Evolutionary conservation across 768 basidiomycete species (phyloP).

Genomic region (Tylopilus vinaceipallidus): DNA sequence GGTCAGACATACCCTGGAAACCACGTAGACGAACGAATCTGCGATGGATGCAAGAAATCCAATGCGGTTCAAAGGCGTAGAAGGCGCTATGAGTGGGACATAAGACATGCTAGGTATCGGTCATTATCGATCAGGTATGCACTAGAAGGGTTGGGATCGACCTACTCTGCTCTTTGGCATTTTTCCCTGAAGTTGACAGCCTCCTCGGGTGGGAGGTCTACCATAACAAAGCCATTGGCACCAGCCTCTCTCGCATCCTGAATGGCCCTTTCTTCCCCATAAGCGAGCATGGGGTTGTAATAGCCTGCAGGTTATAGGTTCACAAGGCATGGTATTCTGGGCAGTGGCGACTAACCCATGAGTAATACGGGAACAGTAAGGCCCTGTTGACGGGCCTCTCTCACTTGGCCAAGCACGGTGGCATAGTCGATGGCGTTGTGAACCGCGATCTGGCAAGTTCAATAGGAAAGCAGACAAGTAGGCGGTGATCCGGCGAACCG

Average conservation of each 20-base stretch:
- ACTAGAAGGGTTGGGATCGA: conserved; percentile 9
- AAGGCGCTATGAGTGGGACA: conserved; percentile 93
- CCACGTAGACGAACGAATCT: conserved; percentile 96
- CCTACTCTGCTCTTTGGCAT: conserved; percentile 78
- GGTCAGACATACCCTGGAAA: conserved; percentile 71
- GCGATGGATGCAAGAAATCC: conserved; percentile 91
- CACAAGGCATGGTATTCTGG: neutral
- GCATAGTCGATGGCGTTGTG: conserved; percentile 76
- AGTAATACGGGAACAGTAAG: conserved; percentile 76
- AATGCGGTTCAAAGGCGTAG: conserved; percentile 83
- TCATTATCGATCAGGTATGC: neutral
- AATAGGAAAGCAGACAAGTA: neutral
- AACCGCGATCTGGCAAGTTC: conserved; percentile 68
- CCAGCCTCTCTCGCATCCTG: conserved; percentile 86
- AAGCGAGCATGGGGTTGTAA: conserved; percentile 94
- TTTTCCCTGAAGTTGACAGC: conserved; percentile 87
- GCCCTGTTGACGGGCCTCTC: conserved; percentile 77
- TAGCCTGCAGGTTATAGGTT: conserved; percentile 59
- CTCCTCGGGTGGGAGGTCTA: conserved; percentile 97
- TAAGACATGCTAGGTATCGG: conserved; percentile 72
- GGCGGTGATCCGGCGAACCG: conserved; percentile 39
- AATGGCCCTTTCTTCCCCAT: conserved; percentile 93
- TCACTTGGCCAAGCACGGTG: conserved; percentile 70
- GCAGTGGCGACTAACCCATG: conserved; percentile 21
- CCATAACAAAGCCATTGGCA: conserved; percentile 96